These are phyloP conservation scores for Lecanoromycetidae sp. DNA, from an alignment of 2,329 filamentous ascomycete species.

Conservation along the genomic window DNA sequence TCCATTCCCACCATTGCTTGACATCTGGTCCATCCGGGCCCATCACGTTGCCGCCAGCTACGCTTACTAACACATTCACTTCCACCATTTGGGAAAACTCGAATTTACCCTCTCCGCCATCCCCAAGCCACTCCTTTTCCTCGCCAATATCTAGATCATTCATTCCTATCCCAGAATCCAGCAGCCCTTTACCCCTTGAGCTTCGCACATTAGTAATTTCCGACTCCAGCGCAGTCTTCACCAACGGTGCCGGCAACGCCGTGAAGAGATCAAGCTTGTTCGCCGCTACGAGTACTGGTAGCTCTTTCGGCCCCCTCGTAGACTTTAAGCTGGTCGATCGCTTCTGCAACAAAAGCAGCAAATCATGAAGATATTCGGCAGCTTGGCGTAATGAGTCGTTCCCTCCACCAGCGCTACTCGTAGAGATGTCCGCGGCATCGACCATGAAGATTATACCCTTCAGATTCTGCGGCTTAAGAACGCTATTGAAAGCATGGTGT, in stretches of 20 bases:
- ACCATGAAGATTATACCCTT: constrained; percentile 74
- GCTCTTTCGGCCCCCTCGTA: constrained; percentile 44
- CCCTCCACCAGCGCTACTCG: constrained; percentile 22
- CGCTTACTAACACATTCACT: constrained; percentile 26
- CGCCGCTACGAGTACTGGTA: constrained; percentile 72
- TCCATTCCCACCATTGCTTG: constrained; percentile 18
- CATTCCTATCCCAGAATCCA: constrained; percentile 66
- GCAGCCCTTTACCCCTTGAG: constrained; percentile 65
- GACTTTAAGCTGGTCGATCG: constrained; percentile 46
- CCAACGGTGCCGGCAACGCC: constrained; percentile 64
- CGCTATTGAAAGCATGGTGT: constrained; percentile 47
- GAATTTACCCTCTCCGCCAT: constrained; percentile 66
- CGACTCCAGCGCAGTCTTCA: constrained; percentile 61
- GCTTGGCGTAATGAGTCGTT: constrained; percentile 55
- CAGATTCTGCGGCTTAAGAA: constrained; percentile 41
- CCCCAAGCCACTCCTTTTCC: constrained; percentile 72
- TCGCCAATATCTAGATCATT: constrained; percentile 52
- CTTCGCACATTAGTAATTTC: constrained; percentile 69
- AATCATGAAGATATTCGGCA: constrained; percentile 76
- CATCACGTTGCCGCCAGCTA: constrained; percentile 16
- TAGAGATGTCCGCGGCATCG: constrained; percentile 59
- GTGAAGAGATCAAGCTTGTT: constrained; percentile 97
- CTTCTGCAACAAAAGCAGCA: constrained; percentile 73
- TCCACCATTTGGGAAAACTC: constrained; percentile 72
- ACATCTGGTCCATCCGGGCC: constrained; percentile 17